Percentiles rank a stretch among this genome's conserved stretches.
Conservation (phyloP, 1,284 basidiomycete species). For the Pterula multifida region DNA sequence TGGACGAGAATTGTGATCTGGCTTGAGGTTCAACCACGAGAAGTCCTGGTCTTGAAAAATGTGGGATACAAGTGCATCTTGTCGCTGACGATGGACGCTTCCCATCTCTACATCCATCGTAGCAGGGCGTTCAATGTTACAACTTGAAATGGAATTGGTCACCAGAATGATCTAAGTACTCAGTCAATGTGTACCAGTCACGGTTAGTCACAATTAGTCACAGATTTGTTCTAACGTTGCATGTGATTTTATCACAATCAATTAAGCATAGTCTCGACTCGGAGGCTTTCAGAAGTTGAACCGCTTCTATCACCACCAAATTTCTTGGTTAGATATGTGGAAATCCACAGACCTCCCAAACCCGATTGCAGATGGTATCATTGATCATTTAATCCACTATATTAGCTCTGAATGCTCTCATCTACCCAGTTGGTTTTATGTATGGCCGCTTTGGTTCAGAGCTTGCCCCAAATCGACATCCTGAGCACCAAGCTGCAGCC, state of each 20-base stretch:
- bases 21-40: slow-evolving; percentile 74
- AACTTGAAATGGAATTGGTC: no score
- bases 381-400: background rate
- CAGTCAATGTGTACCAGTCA: no score
- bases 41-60: slow-evolving; percentile 78
- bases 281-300: no score
- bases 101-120: no score
- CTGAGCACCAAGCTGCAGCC: background rate
- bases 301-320: background rate
- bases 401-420: background rate
- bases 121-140: no score
- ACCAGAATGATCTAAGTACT: no score
- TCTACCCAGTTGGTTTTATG: background rate
- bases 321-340: slow-evolving; percentile 2
- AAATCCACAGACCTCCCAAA: background rate
- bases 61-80: slow-evolving; percentile 63
- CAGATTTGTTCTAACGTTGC: no score
- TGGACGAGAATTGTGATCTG: slow-evolving; percentile 83
- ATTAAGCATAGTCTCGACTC: no score
- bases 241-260: no score
- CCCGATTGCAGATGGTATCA: background rate
- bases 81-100: slow-evolving; percentile 59
- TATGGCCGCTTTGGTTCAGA: background rate
- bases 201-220: no score
- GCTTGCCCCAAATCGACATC: background rate